Conservation (phyloP, 139 green algal species). For the Mesotaenium endlicherianum region DNA sequence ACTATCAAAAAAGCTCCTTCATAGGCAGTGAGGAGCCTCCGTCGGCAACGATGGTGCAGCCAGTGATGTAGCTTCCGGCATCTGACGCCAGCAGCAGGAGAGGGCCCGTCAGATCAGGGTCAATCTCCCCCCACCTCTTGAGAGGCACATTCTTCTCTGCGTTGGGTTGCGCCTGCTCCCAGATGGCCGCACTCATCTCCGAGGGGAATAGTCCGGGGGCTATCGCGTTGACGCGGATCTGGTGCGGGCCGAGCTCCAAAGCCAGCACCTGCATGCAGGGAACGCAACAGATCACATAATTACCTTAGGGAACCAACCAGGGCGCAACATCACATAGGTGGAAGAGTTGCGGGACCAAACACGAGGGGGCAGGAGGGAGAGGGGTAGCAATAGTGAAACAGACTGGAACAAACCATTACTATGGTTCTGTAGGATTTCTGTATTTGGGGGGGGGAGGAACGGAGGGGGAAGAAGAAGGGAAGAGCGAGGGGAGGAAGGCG, state of each 20-base stretch:
- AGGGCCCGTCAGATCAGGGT: background rate
- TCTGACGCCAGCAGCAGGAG: conserved; percentile 11
- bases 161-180: background rate
- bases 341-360: too few relatives aligned
- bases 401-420: too few relatives aligned
- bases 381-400: too few relatives aligned
- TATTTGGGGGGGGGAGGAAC: background rate
- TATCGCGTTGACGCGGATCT: conserved; percentile 21
- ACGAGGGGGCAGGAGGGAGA: too few relatives aligned
- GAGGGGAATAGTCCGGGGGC: conserved; percentile 22
- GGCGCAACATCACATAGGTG: too few relatives aligned
- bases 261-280: too few relatives aligned
- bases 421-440: too few relatives aligned
- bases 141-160: background rate
- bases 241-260: conserved; percentile 3
- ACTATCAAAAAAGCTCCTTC: background rate
- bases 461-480: background rate
- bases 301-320: too few relatives aligned
- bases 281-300: too few relatives aligned
- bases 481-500: background rate
- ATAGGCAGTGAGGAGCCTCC: background rate
- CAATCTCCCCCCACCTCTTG: background rate
- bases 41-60: background rate
- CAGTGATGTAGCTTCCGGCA: background rate
- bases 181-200: conserved; percentile 4